Evolutionary conservation across 176 grass and related monocot species (phyloP), one percentile per base, ranked within the genome.

Genomic region (Triticum turgidum): DNA sequence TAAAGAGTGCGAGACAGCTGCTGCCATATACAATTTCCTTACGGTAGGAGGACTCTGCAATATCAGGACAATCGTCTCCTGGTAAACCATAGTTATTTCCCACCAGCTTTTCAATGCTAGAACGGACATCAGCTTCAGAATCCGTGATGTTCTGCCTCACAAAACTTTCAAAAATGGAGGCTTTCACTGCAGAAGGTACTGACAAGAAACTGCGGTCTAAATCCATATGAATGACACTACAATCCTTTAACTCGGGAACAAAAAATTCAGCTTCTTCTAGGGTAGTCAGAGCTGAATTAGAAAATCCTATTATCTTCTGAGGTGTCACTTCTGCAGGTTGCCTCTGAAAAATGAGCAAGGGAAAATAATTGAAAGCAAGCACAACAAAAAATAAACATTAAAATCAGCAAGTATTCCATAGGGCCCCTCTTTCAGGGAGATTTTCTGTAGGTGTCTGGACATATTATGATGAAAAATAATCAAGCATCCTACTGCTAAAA

Each of bases 131-230:
- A 1, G 90, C 91, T 89, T 98, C 96, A 74, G 96, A 92, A 47
- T 94, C 93, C 22, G 66, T 61, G 64, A 98, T 91, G 76, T 98
- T 98, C 65, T 98, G 96, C 67, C 91, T 95, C 33, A 89, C 92
- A 91, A 98, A 98, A 86, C 96, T 94, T 88, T 96, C 91, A 80
- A 96, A 98, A 71, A 98, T 93, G 76, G 88, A 94, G 10, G 88
- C 74, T 21, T 92, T 96, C 14, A 94, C 90, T 65, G 56, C 84
- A 85, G 87, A 93, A 82, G 93, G 93, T 76, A 96, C 80, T 75
- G 93, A 70, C 33, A 98, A 87, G 66, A 98, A 96, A 85, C 86
- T 98, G 78, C 69, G 93, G 81, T 94, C 91, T 84, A 45, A 11
- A 84, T 98, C 96, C 96, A 98, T 96, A 79, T 98, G 96, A 82